Percentiles rank a stretch among this genome's conserved stretches.
phyloP scores from a whole-genome alignment of 441 rosid species.

The Erodium moschatum region DNA sequence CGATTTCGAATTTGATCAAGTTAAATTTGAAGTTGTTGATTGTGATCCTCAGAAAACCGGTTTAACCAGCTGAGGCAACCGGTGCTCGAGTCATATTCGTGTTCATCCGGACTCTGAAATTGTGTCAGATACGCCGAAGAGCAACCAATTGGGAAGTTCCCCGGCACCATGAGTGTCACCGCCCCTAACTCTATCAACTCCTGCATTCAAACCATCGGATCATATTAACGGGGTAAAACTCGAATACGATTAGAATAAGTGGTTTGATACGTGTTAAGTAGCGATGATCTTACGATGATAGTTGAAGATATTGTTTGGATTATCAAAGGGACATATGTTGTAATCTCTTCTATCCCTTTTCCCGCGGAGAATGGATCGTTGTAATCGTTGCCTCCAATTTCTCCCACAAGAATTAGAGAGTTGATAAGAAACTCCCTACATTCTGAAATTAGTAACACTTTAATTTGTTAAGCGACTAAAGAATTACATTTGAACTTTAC shows the following conservation, averaged over 20 bases:
- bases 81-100: slow-evolving; percentile 1
- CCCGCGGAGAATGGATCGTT: slow-evolving; percentile 24
- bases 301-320: slow-evolving; percentile 29
- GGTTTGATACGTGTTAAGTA: too few relatives aligned
- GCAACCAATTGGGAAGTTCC: slow-evolving; percentile 32
- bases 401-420: slow-evolving; percentile 43
- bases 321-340: slow-evolving; percentile 29
- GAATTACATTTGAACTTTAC: neutral
- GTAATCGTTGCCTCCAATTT: slow-evolving; percentile 51
- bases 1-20: too few relatives aligned
- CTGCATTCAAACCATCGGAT: slow-evolving; percentile 19
- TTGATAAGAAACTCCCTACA: slow-evolving; percentile 26
- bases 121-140: slow-evolving; percentile 21
- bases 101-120: too few relatives aligned
- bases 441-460: slow-evolving; percentile 18
- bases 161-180: slow-evolving; percentile 36
- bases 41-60: slow-evolving; percentile 30
- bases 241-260: too few relatives aligned
- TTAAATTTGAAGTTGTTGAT: slow-evolving; percentile 24
- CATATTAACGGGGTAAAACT: too few relatives aligned
- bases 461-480: too few relatives aligned
- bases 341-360: slow-evolving; percentile 20
- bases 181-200: slow-evolving; percentile 41
- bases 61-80: slow-evolving; percentile 41
- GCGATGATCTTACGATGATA: slow-evolving; percentile 21